Percentiles rank a stretch among this genome's conserved stretches.
Conservation (phyloP, 768 basidiomycete genomes). For the Naganishia antarctica region DNA sequence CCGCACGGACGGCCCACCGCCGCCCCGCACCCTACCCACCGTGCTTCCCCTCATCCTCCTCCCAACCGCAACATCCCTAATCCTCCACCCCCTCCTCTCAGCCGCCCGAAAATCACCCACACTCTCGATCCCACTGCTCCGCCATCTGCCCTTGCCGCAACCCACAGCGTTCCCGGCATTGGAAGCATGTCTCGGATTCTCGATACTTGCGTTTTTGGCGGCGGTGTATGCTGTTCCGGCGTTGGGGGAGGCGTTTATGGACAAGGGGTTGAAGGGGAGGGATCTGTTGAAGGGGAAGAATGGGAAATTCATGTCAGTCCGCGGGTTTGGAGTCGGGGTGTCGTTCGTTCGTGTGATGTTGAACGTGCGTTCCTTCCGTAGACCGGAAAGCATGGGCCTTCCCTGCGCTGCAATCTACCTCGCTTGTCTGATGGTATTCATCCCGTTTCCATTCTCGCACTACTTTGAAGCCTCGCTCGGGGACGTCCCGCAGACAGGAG, state of each 20-base stretch:
- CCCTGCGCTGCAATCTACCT: conserved; percentile 87
- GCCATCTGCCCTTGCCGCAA: conserved; percentile 24
- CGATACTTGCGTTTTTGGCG: conserved; percentile 72
- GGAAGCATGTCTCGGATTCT: conserved; percentile 75
- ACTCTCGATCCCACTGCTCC: conserved; percentile 23
- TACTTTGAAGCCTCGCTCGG: conserved; percentile 38
- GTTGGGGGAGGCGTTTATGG: conserved; percentile 72
- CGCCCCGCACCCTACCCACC: neutral
- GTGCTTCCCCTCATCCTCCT: conserved; percentile 28
- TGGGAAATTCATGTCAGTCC: conserved; percentile 24
- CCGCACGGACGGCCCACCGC: neutral
- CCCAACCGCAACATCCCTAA: conserved; percentile 39
- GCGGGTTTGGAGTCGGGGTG: conserved; percentile 38
- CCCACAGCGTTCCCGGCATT: conserved; percentile 52
- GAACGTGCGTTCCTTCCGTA: conserved; percentile 44
- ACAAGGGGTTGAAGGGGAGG: conserved; percentile 73
- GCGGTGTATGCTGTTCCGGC: conserved; percentile 75
- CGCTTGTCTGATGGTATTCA: conserved; percentile 78
- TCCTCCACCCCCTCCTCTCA: conserved; percentile 42
- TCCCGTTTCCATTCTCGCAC: conserved; percentile 88
- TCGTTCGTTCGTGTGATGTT: conserved; percentile 25
- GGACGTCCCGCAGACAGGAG: neutral
- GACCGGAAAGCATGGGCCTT: conserved; percentile 90
- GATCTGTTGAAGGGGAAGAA: conserved; percentile 75
- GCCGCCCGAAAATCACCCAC: conserved; percentile 29